Conservation (phyloP, 1,284 basidiomycete species). For the Calocybe gambosa region DNA sequence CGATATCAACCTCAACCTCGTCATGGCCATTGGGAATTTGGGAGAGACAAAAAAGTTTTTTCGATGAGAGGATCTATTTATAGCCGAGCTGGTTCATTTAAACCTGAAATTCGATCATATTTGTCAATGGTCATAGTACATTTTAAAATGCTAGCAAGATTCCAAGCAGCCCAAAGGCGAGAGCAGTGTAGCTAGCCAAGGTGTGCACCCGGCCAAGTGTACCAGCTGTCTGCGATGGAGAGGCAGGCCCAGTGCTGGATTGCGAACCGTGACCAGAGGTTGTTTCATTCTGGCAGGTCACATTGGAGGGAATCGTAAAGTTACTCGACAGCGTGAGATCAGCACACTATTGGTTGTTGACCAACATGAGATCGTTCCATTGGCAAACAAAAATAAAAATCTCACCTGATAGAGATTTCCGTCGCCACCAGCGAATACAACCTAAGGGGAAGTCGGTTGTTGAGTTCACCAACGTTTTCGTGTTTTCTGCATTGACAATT, state of each 20-base stretch:
- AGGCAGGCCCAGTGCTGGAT: constrained; percentile 1
- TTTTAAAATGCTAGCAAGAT: background rate
- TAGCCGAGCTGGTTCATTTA: background rate
- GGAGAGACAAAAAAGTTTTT: background rate
- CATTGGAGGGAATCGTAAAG: constrained; percentile 33
- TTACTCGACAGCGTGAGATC: constrained; percentile 44
- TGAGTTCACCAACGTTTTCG: background rate
- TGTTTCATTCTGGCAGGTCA: constrained; percentile 38
- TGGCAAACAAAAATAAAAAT: background rate
- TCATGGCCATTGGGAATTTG: background rate
- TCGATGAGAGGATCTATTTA: background rate
- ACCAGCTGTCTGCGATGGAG: constrained; percentile 11
- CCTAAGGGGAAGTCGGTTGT: constrained; percentile 22
- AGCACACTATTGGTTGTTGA: no score
- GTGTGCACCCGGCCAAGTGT: constrained; percentile 13
- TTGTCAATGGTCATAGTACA: background rate
- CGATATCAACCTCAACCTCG: background rate
- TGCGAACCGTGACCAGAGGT: constrained; percentile 6
- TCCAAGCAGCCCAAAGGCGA: constrained; percentile 17
- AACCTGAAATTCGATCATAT: background rate
- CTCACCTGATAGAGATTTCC: constrained; percentile 47
- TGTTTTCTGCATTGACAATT: background rate
- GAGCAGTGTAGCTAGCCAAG: constrained; percentile 12
- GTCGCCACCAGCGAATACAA: constrained; percentile 47
- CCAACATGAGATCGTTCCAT: no score